Conservation (phyloP, 2,329 filamentous ascomycete species). For the Ceratocystiopsis sp. region DNA sequence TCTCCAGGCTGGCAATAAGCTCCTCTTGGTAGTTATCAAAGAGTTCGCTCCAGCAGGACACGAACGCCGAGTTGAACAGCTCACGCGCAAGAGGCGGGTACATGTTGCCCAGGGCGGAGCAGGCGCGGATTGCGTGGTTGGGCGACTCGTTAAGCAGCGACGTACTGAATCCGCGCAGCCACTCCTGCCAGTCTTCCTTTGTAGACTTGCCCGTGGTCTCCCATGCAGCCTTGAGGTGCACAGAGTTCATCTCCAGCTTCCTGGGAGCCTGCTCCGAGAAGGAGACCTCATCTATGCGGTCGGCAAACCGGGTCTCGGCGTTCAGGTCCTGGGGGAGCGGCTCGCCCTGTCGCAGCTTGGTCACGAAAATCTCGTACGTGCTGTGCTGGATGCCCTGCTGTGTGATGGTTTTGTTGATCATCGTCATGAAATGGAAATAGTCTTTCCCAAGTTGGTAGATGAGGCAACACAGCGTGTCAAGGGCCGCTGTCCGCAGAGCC, state of each 20-base stretch:
- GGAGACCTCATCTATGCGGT: conserved; percentile 61
- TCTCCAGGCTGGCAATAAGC: conserved; percentile 87
- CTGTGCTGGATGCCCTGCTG: conserved; percentile 69
- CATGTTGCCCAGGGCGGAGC: conserved; percentile 75
- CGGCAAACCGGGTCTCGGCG: conserved; percentile 63
- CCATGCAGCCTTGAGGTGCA: conserved; percentile 94
- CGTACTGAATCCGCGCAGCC: conserved; percentile 92
- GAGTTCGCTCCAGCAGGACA: conserved; percentile 95
- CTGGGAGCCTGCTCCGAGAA: conserved; percentile 68
- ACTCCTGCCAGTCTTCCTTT: conserved; percentile 97
- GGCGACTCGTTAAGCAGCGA: conserved; percentile 90
- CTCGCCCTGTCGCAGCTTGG: conserved; percentile 87
- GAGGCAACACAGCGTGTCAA: conserved; percentile 87
- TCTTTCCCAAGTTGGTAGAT: conserved; percentile 94
- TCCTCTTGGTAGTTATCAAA: conserved; percentile 97
- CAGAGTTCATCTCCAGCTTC: conserved; percentile 92
- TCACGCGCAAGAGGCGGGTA: conserved; percentile 85
- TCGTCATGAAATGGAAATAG: conserved; percentile 84
- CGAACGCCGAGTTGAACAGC: conserved; percentile 96
- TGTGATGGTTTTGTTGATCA: conserved; percentile 74
- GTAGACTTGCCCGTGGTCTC: conserved; percentile 94
- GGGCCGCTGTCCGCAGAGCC: conserved; percentile 58
- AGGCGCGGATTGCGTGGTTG: conserved; percentile 85
- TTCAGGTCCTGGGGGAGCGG: conserved; percentile 89
- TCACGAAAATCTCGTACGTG: conserved; percentile 84